Percentiles rank a stretch among this genome's conserved stretches.
Evolutionary conservation across 225 moss, liverwort and hornwort species (phyloP).

Genomic region (Sphagnum tenellum): DNA sequence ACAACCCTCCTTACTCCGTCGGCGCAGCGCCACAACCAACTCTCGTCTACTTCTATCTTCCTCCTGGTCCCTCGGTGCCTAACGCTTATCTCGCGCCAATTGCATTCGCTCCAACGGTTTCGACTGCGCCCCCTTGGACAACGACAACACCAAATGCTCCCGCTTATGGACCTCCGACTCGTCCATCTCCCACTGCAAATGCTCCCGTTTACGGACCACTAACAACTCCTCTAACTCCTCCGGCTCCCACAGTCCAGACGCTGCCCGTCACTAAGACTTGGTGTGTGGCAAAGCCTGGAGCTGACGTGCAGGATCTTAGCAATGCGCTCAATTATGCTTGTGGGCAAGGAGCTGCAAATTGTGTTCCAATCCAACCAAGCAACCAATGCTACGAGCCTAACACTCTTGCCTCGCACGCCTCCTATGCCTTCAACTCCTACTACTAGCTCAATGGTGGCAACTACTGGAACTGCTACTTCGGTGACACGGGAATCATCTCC

Average conservation of each 20-base stretch:
- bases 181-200: too few species aligned
- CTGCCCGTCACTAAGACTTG: conserved; percentile 34
- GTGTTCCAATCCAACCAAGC: conserved; percentile 16
- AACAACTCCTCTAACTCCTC: conserved; percentile 12
- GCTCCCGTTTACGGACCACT: too few species aligned
- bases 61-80: background rate
- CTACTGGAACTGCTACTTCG: conserved; percentile 14
- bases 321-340: conserved; percentile 43
- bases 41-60: too few species aligned
- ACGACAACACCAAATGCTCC: too few species aligned
- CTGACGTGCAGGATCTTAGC: conserved; percentile 15
- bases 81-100: background rate
- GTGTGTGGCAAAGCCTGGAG: conserved; percentile 34
- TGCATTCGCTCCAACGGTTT: too few species aligned
- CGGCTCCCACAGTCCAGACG: conserved; percentile 14
- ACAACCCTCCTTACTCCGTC: too few species aligned
- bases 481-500: conserved; percentile 9
- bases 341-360: conserved; percentile 34
- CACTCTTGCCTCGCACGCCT: conserved; percentile 27
- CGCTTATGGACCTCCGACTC: too few species aligned
- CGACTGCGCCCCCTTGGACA: too few species aligned
- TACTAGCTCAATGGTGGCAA: conserved; percentile 21
- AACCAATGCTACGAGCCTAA: conserved; percentile 30
- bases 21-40: too few species aligned
- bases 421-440: conserved; percentile 51